Base-by-base conservation (phyloP, 495 filamentous ascomycete genomes). In the Elasticomyces elasticus region DNA sequence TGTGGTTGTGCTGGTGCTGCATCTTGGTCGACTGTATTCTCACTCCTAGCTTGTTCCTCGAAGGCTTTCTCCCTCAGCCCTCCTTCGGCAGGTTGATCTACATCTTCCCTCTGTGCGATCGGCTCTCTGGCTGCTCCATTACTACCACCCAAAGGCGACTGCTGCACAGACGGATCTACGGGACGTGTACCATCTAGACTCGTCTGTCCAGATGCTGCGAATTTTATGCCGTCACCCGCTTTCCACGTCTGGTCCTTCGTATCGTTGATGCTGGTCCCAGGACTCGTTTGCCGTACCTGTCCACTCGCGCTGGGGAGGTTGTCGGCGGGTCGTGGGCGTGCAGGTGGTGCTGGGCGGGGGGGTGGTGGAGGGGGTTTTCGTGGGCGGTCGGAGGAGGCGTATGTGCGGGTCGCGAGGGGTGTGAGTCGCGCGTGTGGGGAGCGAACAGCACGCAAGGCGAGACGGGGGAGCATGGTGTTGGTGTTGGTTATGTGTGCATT, bases 1-100 rank as follows among this genome's bases (percentile, higher is more conserved):
- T 71, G 66, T 54, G 74, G 66, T 38, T 69, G 65, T 63, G 68
- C 61, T 23, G 70, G 56, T 25, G 64, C 50, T 57, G 61, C 47
- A 6, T 23, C 10, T 15, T 2, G 10, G 9, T 56, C 53, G 0
- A 49, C 40, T 6, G 49, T 56, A 28, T 61, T 61, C 38, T 61
- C 58, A 1, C 54, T 41, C 28, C 15, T 17, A 1, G 55, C 59
- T 37, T 62, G 59, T 19, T 49, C 55, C 12, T 59, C 27, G 2
- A 54, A 56, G 11, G 49, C 30, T 12, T 15, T 12, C 38, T 55
- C 55, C 46, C 58, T 41, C 17, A 56, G 15, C 13, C 43, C 26
- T 6, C 58, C 58, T 13, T 53, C 33, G 35, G 19, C 42, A 1
- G 58, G 58, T 49, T 57, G 54, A 27, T 61, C 58, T 2, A 38